Conservation (phyloP, 148 eudicot genomes). For the Vaccinium myrtillus region DNA sequence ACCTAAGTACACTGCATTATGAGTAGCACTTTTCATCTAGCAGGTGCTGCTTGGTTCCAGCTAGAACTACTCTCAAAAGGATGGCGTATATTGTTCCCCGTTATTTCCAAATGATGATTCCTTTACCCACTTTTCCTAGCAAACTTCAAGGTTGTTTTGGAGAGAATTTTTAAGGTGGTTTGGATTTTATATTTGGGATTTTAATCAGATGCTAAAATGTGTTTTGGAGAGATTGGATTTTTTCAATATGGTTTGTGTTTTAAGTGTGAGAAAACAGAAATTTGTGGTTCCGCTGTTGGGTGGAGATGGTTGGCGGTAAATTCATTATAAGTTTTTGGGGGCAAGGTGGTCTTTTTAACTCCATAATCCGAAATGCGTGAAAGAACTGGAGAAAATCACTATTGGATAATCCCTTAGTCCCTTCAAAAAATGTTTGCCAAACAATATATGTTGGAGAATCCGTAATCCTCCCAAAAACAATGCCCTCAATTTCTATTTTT, state of each 20-base stretch:
- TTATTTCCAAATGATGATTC: background rate
- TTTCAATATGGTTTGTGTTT: background rate
- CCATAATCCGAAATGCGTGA: too few species aligned
- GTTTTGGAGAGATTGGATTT: background rate
- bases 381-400: background rate
- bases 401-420: background rate
- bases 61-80: background rate
- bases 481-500: background rate
- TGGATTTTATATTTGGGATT: background rate
- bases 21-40: background rate
- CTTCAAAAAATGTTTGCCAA: background rate
- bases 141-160: background rate
- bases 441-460: too few species aligned
- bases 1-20: background rate
- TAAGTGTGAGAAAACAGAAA: background rate
- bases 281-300: background rate
- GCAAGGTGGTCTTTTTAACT: too few species aligned
- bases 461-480: background rate
- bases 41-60: constrained; percentile 1
- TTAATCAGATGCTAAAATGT: background rate
- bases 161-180: background rate
- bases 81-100: background rate
- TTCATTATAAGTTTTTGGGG: background rate
- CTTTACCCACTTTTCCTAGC: background rate
- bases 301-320: background rate